A percentile compares a stretch with the other conserved stretches of the same genome.
phyloP scores from a whole-genome alignment of 2,329 filamentous ascomycete species.

The Claviceps digitariae region DNA sequence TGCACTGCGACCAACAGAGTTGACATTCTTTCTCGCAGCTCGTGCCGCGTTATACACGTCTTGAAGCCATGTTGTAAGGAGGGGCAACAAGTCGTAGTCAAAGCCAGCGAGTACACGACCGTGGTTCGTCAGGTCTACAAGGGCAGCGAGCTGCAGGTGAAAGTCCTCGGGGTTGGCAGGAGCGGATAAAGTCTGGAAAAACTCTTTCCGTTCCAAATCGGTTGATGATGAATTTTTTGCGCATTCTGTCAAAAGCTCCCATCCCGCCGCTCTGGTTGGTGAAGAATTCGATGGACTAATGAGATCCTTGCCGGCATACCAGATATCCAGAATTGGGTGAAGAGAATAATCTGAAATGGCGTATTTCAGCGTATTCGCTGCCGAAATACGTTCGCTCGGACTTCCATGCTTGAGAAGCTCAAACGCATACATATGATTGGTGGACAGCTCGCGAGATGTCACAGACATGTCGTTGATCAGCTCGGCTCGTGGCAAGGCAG shows the following conservation, averaged over 20 bases:
- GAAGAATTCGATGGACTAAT: constrained; percentile 43
- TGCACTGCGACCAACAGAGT: constrained; percentile 20
- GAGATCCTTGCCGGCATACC: constrained; percentile 52
- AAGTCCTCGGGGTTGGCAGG: constrained; percentile 48
- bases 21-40: constrained; percentile 33
- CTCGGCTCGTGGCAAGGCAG: constrained; percentile 28
- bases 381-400: constrained; percentile 39
- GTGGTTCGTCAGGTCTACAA: constrained; percentile 46
- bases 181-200: constrained; percentile 48
- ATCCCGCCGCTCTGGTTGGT: constrained; percentile 44
- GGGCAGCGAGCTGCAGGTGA: constrained; percentile 48
- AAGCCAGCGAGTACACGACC: constrained; percentile 53
- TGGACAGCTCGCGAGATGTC: constrained; percentile 30
- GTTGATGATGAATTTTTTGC: constrained; percentile 48
- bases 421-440: constrained; percentile 39
- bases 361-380: constrained; percentile 42
- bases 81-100: constrained; percentile 51
- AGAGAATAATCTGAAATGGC: constrained; percentile 46
- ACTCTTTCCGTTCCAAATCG: constrained; percentile 53
- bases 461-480: constrained; percentile 29
- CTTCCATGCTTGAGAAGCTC: constrained; percentile 40
- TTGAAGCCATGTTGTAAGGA: constrained; percentile 48
- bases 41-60: constrained; percentile 40
- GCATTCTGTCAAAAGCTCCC: constrained; percentile 52
- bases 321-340: constrained; percentile 47